Conservation (phyloP, 1,139 yeast species). For the Hanseniaspora gamundiae region DNA sequence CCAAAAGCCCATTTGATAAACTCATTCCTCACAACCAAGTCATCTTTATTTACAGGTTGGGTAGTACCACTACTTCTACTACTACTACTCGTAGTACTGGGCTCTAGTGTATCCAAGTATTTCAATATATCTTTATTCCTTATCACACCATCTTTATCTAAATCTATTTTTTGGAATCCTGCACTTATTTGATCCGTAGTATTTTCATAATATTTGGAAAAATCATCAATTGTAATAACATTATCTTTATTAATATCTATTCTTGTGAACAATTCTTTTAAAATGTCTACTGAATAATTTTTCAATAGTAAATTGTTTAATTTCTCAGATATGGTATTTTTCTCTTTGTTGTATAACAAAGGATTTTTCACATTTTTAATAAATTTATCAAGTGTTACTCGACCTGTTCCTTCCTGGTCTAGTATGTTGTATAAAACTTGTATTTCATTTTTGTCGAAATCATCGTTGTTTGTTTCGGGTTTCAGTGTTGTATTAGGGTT, state of each 20-base stretch:
- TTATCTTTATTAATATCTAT: constrained; percentile 49
- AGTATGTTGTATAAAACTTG: not conserved
- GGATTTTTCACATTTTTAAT: not conserved
- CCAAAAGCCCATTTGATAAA: constrained; percentile 36
- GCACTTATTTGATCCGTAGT: constrained; percentile 60
- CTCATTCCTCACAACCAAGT: constrained; percentile 6
- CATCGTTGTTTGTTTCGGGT: not conserved
- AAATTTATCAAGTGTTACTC: not conserved
- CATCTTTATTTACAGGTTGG: constrained; percentile 8
- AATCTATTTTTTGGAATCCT: constrained; percentile 63
- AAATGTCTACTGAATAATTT: constrained; percentile 4
- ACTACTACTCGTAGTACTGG: constrained; percentile 2
- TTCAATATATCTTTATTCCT: constrained; percentile 51
- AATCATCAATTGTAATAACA: constrained; percentile 47
- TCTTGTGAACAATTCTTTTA: constrained; percentile 32
- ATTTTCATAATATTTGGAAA: constrained; percentile 42
- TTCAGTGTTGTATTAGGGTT: not conserved
- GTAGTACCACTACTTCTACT: not conserved
- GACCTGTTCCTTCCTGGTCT: not conserved
- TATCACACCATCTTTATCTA: constrained; percentile 64
- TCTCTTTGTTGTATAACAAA: not conserved
- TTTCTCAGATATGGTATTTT: not conserved
- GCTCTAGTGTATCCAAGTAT: constrained; percentile 41
- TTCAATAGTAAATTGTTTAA: constrained; percentile 2
- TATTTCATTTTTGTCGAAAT: not conserved